Evolutionary conservation across 2,329 filamentous ascomycete genomes (phyloP), one percentile per base, ranked within the genome.

Genomic region (Colletotrichum musicola): DNA sequence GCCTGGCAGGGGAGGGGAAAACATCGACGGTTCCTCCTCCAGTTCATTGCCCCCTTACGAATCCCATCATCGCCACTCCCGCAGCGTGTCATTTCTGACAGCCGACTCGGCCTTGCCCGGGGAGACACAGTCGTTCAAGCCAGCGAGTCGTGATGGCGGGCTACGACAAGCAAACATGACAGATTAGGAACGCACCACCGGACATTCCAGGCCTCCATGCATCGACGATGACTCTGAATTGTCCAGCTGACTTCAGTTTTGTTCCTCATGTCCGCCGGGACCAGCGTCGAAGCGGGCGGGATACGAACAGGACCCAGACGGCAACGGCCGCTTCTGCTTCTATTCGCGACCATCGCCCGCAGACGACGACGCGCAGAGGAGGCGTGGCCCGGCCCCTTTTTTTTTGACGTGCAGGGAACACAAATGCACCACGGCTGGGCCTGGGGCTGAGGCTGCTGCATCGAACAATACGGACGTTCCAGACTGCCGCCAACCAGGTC

Each of bases 41-140:
- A 40, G 55, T 47, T 38, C 20, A 6, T 58, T 56, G 63, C 57
- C 57, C 49, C 63, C 38, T 62, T 51, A 62, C 63, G 63, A 61
- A 62, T 57, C 51, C 27, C 18, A 12, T 27, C 10, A n/a, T 68
- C 30, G 57, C 57, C 56, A 35, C 47, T 30, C 18, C 56, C 50
- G 30, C 35, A 46, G 25, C 10, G 59, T 16, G 22, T 44, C 49
- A 20, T 44, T 51, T 27, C 47, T 20, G 47, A 16, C 16, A 4
- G 16, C 16, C 20, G 22, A 25, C 14, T 42, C 20, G 44, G 25
- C 27, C n/a, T 49, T 6, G 5, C 40, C 27, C 40, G 47, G 57
- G 42, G 30, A 18, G 42, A 42, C 35, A 61, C 18, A 5, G 6
- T 20, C n/a, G 22, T 27, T 38, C 22, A 54, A 30, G 47, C 40